Base-by-base conservation (phyloP, 164 flowering plant species). In the Liriodendron chinense region DNA sequence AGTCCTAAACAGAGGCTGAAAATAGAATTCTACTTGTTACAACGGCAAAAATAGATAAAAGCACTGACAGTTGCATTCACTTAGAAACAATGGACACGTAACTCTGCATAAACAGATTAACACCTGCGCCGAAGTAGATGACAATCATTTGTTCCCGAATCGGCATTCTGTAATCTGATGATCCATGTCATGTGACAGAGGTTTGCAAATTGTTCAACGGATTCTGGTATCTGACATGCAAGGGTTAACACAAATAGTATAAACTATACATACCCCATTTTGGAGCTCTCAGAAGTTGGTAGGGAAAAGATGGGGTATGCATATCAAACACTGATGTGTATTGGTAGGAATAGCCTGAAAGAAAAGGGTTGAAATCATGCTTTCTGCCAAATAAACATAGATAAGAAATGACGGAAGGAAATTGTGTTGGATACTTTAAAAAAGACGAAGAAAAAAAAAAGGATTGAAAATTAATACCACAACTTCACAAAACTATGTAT, bases 401-500 rank as follows among this genome's bases (percentile, higher is more conserved):
- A 28, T 26, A 25, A 66, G 43, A 66, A 28, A 26, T 24, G 28
- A 34, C 2, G 49, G 1, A 26, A 66, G 5, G 2, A 67, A 28
- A 67, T 14, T 26, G 14, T 4, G 20, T 18, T 18, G 47, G 69
- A 67, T 67, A 18, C 26, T 20, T 14, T 26, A 28, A 26, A 28
- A 26, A 50, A 70, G 25, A 59, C 2, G 20, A 62, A 53, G 69
- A 81, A 78, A 53, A 72, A 81, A 78, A 78, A 63, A 34, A 65
- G 72, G 77, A 70, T 69, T 53, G 16, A 24, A 63, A 7, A 14
- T 1, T 20, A 47, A 65, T 76, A 71, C 65, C 57, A 50, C 47
- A 72, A 76, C 64, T 65, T 47, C 63, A 56, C 56, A 73, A 78
- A 65, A 75, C n/a, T 78, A 78, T 74, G 79, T 76, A 53, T 70